Evolutionary conservation across 352 stramenopile genomes (phyloP).

Genomic region (Pythium utonaiense): DNA sequence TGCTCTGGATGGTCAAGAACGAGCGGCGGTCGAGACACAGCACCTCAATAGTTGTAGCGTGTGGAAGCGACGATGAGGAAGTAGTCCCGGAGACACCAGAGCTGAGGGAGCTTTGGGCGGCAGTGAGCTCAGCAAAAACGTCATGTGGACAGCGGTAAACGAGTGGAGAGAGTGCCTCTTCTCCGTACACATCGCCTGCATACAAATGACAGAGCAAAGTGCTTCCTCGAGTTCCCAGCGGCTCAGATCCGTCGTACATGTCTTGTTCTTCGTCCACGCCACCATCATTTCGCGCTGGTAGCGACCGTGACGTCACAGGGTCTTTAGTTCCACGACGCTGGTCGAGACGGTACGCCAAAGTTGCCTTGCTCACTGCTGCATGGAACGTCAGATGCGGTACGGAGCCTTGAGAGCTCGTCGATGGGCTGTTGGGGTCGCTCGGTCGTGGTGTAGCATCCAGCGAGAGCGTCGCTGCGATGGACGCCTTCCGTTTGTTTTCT

Average conservation of each 20-base stretch:
- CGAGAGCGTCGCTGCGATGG: background rate
- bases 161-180: slow-evolving; percentile 34
- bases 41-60: slow-evolving; percentile 18
- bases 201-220: slow-evolving; percentile 41
- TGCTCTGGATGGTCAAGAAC: slow-evolving; percentile 33
- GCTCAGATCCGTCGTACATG: background rate
- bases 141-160: slow-evolving; percentile 19
- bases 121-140: slow-evolving; percentile 21
- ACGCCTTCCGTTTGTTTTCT: slow-evolving; percentile 21
- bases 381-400: slow-evolving; percentile 14
- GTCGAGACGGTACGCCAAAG: slow-evolving; percentile 14
- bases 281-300: background rate
- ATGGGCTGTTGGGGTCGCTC: background rate
- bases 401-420: background rate
- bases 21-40: slow-evolving; percentile 37
- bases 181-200: slow-evolving; percentile 46
- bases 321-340: slow-evolving; percentile 2
- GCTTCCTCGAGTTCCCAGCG: background rate
- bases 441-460: background rate
- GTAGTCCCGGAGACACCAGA: background rate
- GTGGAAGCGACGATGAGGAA: background rate
- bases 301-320: no score
- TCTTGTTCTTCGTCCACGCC: background rate
- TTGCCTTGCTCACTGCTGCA: slow-evolving; percentile 10
- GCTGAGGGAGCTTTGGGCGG: background rate